Conservation (phyloP, 768 basidiomycete genomes). For the Suillus sp. region DNA sequence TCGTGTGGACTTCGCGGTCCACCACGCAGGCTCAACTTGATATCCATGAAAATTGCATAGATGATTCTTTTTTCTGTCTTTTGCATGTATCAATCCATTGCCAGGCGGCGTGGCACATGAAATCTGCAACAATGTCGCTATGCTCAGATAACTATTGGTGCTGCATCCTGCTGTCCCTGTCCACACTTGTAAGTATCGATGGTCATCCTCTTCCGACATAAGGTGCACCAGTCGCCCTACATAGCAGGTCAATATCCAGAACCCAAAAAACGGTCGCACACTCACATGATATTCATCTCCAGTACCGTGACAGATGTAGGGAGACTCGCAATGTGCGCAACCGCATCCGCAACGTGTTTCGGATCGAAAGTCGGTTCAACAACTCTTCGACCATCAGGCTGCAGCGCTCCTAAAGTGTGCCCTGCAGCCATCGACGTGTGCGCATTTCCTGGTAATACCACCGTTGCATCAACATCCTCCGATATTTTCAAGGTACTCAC, state of each 20-base stretch:
- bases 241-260: not conserved
- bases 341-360: conserved; percentile 66
- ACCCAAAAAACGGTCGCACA: conserved; percentile 16
- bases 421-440: conserved; percentile 57
- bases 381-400: conserved; percentile 62
- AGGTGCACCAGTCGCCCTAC: conserved; percentile 48
- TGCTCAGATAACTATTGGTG: not conserved
- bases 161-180: not conserved
- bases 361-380: conserved; percentile 72
- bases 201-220: conserved; percentile 49
- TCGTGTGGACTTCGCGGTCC: too few species aligned
- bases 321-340: conserved; percentile 72
- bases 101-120: not conserved
- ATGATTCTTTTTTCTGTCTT: too few species aligned
- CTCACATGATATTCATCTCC: conserved; percentile 74
- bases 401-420: conserved; percentile 54
- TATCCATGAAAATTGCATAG: too few species aligned
- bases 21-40: not conserved
- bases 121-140: not conserved
- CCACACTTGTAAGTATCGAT: not conserved
- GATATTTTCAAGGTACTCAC: conserved; percentile 36
- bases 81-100: not conserved
- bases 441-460: conserved; percentile 59
- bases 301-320: conserved; percentile 72
- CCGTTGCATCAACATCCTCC: conserved; percentile 2